Conservation (phyloP, 306 rosid genomes). For the Trifolium dubium region DNA sequence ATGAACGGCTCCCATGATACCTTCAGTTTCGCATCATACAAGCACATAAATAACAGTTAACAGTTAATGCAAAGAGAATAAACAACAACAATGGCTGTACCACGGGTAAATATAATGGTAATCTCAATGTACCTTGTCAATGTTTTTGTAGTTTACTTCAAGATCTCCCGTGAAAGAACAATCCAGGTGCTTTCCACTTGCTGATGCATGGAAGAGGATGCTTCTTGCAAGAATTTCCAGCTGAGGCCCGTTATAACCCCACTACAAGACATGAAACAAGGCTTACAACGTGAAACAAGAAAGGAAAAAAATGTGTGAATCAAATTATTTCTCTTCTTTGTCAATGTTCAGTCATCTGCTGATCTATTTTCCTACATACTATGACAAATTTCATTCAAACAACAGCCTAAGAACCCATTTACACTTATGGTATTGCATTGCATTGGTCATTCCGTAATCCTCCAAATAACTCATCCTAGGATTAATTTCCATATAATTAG, state of each 20-base stretch:
- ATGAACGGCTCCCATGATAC: constrained; percentile 94
- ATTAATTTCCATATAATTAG: neutral
- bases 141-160: constrained; percentile 80
- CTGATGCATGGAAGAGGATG: constrained; percentile 56
- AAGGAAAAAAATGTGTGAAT: constrained; percentile 5
- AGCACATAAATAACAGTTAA: constrained; percentile 39
- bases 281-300: constrained; percentile 14
- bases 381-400: neutral
- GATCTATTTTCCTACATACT: neutral
- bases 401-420: neutral
- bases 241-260: constrained; percentile 87
- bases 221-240: constrained; percentile 73
- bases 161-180: constrained; percentile 60
- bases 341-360: neutral
- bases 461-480: neutral
- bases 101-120: neutral
- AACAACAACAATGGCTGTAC: neutral
- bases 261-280: constrained; percentile 52
- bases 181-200: constrained; percentile 56
- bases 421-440: neutral
- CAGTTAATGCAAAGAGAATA: neutral
- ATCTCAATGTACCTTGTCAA: constrained; percentile 68
- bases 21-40: constrained; percentile 53
- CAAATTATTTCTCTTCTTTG: neutral
- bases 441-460: neutral